These are phyloP conservation scores for Brassica juncea DNA, from an alignment of 345 rosid genomes.

Conservation along the genomic window DNA sequence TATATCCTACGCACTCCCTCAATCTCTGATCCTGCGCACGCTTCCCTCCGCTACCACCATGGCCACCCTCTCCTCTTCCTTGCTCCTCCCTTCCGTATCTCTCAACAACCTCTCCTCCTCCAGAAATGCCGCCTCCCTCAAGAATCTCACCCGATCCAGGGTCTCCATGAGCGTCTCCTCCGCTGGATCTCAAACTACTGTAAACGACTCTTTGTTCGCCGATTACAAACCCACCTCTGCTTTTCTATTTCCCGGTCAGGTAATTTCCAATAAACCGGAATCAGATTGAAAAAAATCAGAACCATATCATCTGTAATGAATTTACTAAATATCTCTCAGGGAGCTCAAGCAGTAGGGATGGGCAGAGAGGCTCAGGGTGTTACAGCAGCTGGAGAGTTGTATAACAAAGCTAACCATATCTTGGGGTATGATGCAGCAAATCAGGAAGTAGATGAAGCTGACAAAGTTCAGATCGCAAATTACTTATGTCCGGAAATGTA, in stretches of 20 bases:
- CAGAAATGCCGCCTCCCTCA: slow-evolving; percentile 35
- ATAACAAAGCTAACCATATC: slow-evolving; percentile 76
- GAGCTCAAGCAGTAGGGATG: slow-evolving; percentile 97
- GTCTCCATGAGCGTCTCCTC: slow-evolving; percentile 73
- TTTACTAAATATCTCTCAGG: slow-evolving; percentile 49
- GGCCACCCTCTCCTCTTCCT: slow-evolving; percentile 45
- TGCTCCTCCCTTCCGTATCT: slow-evolving; percentile 48
- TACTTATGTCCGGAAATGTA: slow-evolving; percentile 64
- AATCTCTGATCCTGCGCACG: slow-evolving; percentile 41
- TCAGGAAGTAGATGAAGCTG: slow-evolving; percentile 74
- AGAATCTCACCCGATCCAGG: slow-evolving; percentile 49
- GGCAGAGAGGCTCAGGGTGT: slow-evolving; percentile 86
- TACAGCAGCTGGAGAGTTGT: slow-evolving; percentile 74
- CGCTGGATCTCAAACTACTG: slow-evolving; percentile 56
- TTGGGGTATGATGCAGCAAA: slow-evolving; percentile 96
- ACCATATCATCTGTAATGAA: too few relatives aligned
- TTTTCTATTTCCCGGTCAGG: slow-evolving; percentile 98
- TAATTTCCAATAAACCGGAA: neutral
- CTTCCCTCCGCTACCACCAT: slow-evolving; percentile 11
- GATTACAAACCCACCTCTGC: slow-evolving; percentile 79
- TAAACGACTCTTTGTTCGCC: slow-evolving; percentile 62
- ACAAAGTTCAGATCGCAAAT: slow-evolving; percentile 94
- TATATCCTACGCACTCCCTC: slow-evolving; percentile 33
- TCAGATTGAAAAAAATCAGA: neutral
- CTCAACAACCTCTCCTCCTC: slow-evolving; percentile 34